A percentile compares a stretch with the other conserved stretches of the same genome.
Evolutionary conservation across 257 asterid genomes (phyloP).

Genomic region (Solanum dulcamara): DNA sequence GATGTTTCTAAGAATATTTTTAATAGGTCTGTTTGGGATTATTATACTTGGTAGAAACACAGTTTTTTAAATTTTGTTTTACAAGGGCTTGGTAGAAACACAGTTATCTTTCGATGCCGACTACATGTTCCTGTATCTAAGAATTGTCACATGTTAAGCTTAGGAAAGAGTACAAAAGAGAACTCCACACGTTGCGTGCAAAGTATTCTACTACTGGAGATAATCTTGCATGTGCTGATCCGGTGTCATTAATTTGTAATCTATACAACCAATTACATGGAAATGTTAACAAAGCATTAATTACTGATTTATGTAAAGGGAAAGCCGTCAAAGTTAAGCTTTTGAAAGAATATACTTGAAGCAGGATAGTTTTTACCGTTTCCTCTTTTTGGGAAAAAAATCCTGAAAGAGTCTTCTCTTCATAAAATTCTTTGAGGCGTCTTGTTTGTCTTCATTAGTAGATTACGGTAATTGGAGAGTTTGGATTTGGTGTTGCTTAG

Average conservation of each 20-base stretch:
- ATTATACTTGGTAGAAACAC: neutral
- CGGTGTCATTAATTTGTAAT: neutral
- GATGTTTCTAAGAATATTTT: neutral
- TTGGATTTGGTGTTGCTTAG: neutral
- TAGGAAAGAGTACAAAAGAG: neutral
- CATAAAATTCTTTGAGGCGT: neutral
- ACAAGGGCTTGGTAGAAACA: neutral
- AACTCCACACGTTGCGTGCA: neutral
- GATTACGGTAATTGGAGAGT: neutral
- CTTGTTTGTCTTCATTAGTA: neutral
- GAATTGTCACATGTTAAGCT: neutral
- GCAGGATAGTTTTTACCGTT: neutral
- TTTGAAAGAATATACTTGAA: neutral
- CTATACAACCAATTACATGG: neutral
- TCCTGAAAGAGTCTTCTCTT: neutral
- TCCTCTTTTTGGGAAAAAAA: neutral
- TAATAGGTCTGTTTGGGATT: neutral
- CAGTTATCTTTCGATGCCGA: neutral
- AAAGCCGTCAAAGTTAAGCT: neutral
- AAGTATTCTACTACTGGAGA: neutral
- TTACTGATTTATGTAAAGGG: neutral
- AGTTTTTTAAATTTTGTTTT: too few relatives aligned
- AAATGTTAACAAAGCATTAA: neutral
- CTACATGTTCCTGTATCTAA: neutral
- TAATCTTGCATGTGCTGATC: neutral